These are phyloP conservation scores for Gossypium davidsonii DNA, from an alignment of 441 rosid genomes.

Conservation along the genomic window DNA sequence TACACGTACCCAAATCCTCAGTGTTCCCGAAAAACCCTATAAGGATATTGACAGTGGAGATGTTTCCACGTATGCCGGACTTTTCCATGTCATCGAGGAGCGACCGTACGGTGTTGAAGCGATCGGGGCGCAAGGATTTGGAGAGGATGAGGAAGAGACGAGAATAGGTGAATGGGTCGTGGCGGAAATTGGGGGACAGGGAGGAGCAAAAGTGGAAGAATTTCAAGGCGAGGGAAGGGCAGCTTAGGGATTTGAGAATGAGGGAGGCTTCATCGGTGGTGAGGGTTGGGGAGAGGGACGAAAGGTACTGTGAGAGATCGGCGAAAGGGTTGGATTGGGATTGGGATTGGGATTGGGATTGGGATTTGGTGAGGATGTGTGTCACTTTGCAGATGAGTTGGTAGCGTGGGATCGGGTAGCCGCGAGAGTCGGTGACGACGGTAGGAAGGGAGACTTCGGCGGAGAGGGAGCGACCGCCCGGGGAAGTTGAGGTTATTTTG, in stretches of 20 bases:
- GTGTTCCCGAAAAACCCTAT: conserved; percentile 56
- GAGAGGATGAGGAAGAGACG: conserved; percentile 72
- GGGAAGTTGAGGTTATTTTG: conserved; percentile 64
- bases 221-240: conserved; percentile 52
- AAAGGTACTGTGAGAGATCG: conserved; percentile 51
- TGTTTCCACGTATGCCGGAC: conserved; percentile 46
- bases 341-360: not conserved
- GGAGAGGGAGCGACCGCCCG: conserved; percentile 62
- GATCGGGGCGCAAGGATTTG: conserved; percentile 45
- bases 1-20: conserved; percentile 51
- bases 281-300: conserved; percentile 53
- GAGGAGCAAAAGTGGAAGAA: conserved; percentile 67
- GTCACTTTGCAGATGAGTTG: conserved; percentile 67
- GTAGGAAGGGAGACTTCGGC: conserved; percentile 59
- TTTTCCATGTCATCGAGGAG: conserved; percentile 53
- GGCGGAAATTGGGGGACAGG: conserved; percentile 47
- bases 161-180: conserved; percentile 53
- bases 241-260: conserved; percentile 69
- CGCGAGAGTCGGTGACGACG: conserved; percentile 58
- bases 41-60: conserved; percentile 71
- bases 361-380: conserved; percentile 33
- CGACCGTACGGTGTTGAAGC: conserved; percentile 38
- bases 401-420: conserved; percentile 72
- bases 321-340: conserved; percentile 32
- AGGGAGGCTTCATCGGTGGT: conserved; percentile 71